phyloP scores from a whole-genome alignment of 1,284 basidiomycete genomes.

The Ustilago sp. region DNA sequence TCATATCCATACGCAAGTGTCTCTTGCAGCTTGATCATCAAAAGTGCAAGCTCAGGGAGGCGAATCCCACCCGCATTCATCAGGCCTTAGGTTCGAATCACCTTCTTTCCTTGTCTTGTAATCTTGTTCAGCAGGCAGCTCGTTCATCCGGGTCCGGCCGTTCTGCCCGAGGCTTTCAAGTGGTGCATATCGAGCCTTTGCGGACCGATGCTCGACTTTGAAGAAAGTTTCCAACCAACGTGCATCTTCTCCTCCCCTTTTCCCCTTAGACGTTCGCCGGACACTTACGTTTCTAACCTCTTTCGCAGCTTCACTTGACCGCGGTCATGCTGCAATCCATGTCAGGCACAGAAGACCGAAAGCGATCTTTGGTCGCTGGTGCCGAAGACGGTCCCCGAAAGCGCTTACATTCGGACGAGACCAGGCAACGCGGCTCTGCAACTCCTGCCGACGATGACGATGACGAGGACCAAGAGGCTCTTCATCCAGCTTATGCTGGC shows the following conservation, averaged over 20 bases:
- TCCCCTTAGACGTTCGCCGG: not conserved
- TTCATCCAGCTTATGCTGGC: conserved; percentile 35
- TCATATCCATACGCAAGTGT: not conserved
- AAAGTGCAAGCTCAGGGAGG: not conserved
- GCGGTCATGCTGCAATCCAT: conserved; percentile 44
- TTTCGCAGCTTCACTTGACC: not conserved
- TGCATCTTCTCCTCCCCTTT: not conserved
- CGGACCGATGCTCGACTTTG: not conserved
- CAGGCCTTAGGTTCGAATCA: not conserved
- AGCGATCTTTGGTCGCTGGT: conserved; percentile 44
- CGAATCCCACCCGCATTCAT: not conserved
- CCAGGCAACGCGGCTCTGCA: conserved; percentile 15
- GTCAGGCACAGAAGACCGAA: conserved; percentile 53
- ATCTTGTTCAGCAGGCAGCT: not conserved
- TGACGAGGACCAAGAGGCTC: conserved; percentile 42
- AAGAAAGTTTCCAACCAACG: not conserved
- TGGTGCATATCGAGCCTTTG: not conserved
- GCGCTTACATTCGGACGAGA: conserved; percentile 43
- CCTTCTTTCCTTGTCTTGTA: not conserved
- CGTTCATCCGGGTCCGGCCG: not conserved
- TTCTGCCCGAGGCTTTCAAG: not conserved
- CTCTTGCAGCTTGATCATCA: not conserved
- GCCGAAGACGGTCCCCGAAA: conserved; percentile 42
- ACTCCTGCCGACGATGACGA: conserved; percentile 35
- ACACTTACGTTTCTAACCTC: not conserved